Conservation (phyloP, 2,329 filamentous ascomycete species). For the Teratosphaeria destructans region DNA sequence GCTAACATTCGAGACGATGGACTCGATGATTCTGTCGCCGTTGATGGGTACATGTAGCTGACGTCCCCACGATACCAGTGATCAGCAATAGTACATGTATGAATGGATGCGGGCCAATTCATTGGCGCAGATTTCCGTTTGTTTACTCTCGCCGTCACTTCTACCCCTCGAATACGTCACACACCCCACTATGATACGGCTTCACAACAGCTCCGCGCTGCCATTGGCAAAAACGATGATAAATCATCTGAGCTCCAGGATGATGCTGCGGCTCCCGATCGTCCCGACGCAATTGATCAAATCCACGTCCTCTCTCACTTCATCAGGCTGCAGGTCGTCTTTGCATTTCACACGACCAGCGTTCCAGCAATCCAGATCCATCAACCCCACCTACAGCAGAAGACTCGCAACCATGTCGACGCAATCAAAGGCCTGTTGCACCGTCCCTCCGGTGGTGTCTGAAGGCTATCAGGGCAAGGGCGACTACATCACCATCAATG, state of each 20-base stretch:
- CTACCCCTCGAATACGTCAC: not conserved
- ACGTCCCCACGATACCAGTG: too few relatives aligned
- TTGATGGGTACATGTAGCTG: too few relatives aligned
- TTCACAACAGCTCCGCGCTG: not conserved
- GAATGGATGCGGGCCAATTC: not conserved
- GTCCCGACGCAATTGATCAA: not conserved
- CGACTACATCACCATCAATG: constrained; percentile 48
- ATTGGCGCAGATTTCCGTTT: not conserved
- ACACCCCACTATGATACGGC: not conserved
- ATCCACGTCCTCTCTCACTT: not conserved
- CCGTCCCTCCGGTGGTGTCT: constrained; percentile 38
- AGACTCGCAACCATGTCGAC: constrained; percentile 18
- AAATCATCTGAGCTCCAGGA: not conserved
- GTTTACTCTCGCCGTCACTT: not conserved
- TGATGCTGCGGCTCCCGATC: not conserved
- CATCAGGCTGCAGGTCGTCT: not conserved
- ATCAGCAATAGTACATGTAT: too few relatives aligned
- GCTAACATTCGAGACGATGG: too few relatives aligned
- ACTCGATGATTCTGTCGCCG: too few relatives aligned
- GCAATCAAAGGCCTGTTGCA: constrained; percentile 35
- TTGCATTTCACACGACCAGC: not conserved
- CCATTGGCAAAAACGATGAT: not conserved
- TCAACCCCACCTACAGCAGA: not conserved
- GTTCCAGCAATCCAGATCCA: not conserved
- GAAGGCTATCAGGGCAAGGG: constrained; percentile 48